Percentiles rank a stretch among this genome's conserved stretches.
Conservation (phyloP, 2,329 filamentous ascomycete species). For the Xylaria sp. region DNA sequence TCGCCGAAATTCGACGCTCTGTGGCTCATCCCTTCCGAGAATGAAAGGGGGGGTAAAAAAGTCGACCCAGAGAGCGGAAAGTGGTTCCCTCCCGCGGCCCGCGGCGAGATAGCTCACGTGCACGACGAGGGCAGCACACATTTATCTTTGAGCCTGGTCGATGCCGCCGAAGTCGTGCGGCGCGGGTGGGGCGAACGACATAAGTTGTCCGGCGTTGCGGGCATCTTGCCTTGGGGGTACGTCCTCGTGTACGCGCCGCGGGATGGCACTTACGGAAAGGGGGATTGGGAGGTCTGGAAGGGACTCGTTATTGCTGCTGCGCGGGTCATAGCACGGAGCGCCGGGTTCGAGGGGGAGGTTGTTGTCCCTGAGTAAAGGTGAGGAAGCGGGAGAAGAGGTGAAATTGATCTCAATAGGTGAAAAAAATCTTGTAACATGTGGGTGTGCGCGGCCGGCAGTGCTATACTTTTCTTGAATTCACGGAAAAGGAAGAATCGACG, state of each 20-base stretch:
- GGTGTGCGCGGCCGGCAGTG: neutral
- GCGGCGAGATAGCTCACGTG: constrained; percentile 52
- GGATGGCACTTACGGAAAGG: constrained; percentile 41
- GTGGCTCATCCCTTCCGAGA: constrained; percentile 41
- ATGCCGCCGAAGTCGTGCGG: constrained; percentile 50
- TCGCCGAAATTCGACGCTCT: constrained; percentile 47
- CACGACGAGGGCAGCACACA: constrained; percentile 55
- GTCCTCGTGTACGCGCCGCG: constrained; percentile 55
- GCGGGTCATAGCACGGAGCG: constrained; percentile 37
- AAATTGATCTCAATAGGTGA: neutral
- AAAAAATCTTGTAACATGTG: neutral
- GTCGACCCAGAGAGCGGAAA: constrained; percentile 3
- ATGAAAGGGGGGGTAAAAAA: too few species aligned
- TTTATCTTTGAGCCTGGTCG: constrained; percentile 51
- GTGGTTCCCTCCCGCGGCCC: constrained; percentile 35
- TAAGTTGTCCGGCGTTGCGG: constrained; percentile 46
- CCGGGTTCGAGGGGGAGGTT: constrained; percentile 36
- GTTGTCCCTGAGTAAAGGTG: constrained; percentile 29
- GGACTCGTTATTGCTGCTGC: constrained; percentile 39
- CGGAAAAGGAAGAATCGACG: neutral
- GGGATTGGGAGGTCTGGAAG: constrained; percentile 49
- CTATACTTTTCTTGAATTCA: neutral
- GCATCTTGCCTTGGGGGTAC: constrained; percentile 49
- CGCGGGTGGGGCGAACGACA: constrained; percentile 56
- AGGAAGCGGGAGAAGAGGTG: neutral